Evolutionary conservation across 208 protist species (phyloP).

Genomic region (Trypanosoma mega): DNA sequence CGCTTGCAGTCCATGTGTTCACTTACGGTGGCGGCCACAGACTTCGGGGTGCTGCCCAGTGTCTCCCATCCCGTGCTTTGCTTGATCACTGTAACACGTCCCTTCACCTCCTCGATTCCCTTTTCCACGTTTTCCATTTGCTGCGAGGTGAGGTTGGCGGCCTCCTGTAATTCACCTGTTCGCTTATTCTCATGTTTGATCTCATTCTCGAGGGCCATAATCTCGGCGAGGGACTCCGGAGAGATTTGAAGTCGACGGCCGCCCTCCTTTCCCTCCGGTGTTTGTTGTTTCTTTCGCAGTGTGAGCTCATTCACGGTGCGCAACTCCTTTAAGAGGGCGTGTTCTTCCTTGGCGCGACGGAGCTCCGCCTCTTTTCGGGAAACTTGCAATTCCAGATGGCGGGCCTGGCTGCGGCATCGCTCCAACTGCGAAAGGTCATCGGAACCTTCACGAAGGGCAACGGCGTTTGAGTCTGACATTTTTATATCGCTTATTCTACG

Average conservation of each 20-base stretch:
- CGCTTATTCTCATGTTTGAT: constrained; percentile 69
- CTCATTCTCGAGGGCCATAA: constrained; percentile 63
- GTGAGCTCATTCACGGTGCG: constrained; percentile 78
- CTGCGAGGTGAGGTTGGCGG: constrained; percentile 36
- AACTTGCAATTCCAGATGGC: constrained; percentile 64
- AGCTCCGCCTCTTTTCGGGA: constrained; percentile 74
- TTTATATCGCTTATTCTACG: too few species aligned
- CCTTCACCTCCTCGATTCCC: constrained; percentile 44
- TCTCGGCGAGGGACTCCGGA: constrained; percentile 50
- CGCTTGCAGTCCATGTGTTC: constrained; percentile 48
- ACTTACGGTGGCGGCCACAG: constrained; percentile 32
- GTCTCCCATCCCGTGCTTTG: constrained; percentile 55
- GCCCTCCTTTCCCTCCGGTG: background rate
- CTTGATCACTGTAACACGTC: constrained; percentile 51
- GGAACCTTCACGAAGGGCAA: constrained; percentile 45
- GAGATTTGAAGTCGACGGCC: constrained; percentile 54
- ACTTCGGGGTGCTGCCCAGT: constrained; percentile 23
- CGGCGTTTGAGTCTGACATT: constrained; percentile 52
- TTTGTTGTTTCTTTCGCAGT: constrained; percentile 52
- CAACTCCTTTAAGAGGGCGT: constrained; percentile 71
- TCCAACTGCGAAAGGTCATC: constrained; percentile 32
- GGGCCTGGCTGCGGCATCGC: constrained; percentile 49
- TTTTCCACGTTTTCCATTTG: constrained; percentile 66
- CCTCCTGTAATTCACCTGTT: constrained; percentile 55
- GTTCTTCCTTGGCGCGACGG: constrained; percentile 75